Conservation (phyloP, 495 filamentous ascomycete species). For the Aspergillus asperescens region DNA sequence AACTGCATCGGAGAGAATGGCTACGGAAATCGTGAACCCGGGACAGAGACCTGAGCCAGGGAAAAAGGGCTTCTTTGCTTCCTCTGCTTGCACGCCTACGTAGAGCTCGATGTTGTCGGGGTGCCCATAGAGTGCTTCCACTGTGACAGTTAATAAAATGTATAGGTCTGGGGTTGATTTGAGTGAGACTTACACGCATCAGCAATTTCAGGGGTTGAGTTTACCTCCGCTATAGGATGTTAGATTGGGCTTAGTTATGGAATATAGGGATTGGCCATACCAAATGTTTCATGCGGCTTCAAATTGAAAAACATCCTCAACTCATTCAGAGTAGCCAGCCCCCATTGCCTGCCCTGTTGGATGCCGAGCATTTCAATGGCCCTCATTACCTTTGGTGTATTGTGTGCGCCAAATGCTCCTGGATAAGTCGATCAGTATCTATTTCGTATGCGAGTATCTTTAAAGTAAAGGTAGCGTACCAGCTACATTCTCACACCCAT, state of each 20-base stretch:
- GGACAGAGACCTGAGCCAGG: constrained; percentile 51
- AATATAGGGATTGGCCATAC: constrained; percentile 50
- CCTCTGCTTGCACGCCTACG: constrained; percentile 52
- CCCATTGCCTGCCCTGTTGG: constrained; percentile 65
- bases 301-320: constrained; percentile 70
- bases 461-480: constrained; percentile 10
- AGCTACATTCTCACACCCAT: constrained; percentile 43
- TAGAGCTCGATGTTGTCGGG: constrained; percentile 61
- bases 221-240: constrained; percentile 42
- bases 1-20: constrained; percentile 50
- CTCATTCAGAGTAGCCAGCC: constrained; percentile 67
- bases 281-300: constrained; percentile 62
- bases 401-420: constrained; percentile 52
- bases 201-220: constrained; percentile 56
- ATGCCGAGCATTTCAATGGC: constrained; percentile 72
- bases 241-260: not conserved
- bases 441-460: not conserved
- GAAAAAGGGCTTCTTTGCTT: constrained; percentile 46
- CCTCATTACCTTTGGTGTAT: constrained; percentile 60
- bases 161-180: constrained; percentile 49
- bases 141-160: constrained; percentile 24
- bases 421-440: not conserved
- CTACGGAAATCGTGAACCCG: constrained; percentile 52
- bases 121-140: constrained; percentile 54
- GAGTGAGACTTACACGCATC: constrained; percentile 52